Evolutionary conservation across 2,329 filamentous ascomycete genomes (phyloP).

Genomic region (Ilyonectria robusta): DNA sequence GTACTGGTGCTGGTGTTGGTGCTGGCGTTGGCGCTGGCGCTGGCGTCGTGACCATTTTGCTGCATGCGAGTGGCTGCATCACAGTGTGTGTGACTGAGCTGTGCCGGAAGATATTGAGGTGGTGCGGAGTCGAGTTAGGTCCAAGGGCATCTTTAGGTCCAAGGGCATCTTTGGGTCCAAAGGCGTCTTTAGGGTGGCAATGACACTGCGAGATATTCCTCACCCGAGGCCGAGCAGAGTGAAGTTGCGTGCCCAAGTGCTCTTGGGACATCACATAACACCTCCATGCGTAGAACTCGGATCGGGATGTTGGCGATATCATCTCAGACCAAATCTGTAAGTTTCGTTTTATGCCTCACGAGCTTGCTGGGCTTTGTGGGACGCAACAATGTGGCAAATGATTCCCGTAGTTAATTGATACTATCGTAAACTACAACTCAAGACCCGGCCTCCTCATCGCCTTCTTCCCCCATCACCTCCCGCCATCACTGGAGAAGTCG

Average conservation of each 20-base stretch:
- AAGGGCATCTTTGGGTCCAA: neutral
- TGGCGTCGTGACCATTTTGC: slow-evolving; percentile 9
- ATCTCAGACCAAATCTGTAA: too few relatives aligned
- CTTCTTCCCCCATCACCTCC: slow-evolving; percentile 1
- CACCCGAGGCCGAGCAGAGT: neutral
- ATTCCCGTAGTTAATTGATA: slow-evolving; percentile 7
- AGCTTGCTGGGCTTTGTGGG: neutral
- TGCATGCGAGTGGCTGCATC: slow-evolving; percentile 6
- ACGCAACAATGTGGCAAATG: neutral
- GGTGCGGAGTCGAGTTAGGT: neutral
- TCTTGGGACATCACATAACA: neutral
- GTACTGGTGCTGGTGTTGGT: slow-evolving; percentile 10
- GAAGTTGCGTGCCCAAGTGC: neutral
- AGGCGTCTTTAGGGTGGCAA: neutral
- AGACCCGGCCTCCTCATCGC: slow-evolving; percentile 19
- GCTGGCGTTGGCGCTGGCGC: slow-evolving; percentile 11
- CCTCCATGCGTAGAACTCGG: neutral
- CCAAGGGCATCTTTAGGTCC: neutral
- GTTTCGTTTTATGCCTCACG: neutral
- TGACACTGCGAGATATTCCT: neutral
- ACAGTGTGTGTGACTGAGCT: neutral
- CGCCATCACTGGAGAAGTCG: slow-evolving; percentile 5
- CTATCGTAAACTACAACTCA: slow-evolving; percentile 22
- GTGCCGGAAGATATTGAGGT: neutral
- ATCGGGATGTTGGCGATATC: neutral